These are phyloP conservation scores for Syzygium jambos DNA, from an alignment of 345 rosid species.

Conservation along the genomic window DNA sequence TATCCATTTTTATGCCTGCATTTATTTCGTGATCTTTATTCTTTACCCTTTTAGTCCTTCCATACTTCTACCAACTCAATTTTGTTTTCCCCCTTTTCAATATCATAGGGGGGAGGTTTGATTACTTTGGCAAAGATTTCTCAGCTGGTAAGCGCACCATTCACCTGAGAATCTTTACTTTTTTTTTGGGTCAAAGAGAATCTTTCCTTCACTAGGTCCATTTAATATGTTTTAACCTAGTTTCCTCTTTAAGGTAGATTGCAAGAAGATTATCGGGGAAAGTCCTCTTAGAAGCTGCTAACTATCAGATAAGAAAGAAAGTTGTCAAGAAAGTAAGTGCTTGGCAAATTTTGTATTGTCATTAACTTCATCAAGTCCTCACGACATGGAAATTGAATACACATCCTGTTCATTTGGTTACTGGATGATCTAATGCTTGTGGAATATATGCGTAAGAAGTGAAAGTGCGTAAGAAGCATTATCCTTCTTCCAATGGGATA, in stretches of 20 bases:
- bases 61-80: background rate
- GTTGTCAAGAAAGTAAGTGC: constrained; percentile 52
- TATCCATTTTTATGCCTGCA: background rate
- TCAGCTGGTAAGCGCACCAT: constrained; percentile 52
- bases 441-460: too few relatives aligned
- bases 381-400: background rate
- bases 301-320: constrained; percentile 74
- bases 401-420: background rate
- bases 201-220: too few relatives aligned
- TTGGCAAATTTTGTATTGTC: background rate
- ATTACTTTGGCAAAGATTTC: constrained; percentile 64
- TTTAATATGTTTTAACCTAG: constrained; percentile 2
- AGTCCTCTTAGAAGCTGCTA: constrained; percentile 70
- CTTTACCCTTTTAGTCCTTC: background rate
- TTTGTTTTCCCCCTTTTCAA: constrained; percentile 7
- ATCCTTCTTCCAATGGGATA: too few relatives aligned
- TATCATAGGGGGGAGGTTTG: constrained; percentile 58
- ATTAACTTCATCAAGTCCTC: background rate
- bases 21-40: background rate
- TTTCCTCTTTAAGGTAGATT: constrained; percentile 34
- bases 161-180: background rate
- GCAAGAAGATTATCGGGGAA: constrained; percentile 58
- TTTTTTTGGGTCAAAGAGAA: too few relatives aligned
- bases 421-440: background rate
- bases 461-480: too few relatives aligned